These are phyloP conservation scores for Pythium sp. DNA, from an alignment of 352 stramenopile genomes.

Conservation along the genomic window DNA sequence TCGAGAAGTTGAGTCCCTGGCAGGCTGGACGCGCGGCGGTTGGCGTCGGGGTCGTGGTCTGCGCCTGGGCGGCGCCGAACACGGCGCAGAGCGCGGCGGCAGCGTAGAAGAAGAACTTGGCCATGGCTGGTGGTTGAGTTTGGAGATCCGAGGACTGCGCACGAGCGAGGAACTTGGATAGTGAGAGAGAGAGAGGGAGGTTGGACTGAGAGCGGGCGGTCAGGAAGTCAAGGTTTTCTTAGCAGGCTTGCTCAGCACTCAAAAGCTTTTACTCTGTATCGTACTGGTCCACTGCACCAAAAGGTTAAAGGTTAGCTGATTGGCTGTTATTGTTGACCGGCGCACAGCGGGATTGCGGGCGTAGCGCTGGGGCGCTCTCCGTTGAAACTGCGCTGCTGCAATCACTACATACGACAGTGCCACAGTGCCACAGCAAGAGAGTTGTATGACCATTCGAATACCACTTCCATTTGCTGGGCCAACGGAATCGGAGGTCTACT, in stretches of 20 bases:
- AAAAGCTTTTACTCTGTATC: background rate
- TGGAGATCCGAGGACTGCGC: background rate
- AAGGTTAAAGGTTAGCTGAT: background rate
- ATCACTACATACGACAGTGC: background rate
- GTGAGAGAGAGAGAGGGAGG: background rate
- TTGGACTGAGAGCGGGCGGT: background rate
- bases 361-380: background rate
- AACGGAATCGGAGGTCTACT: background rate
- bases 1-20: constrained; percentile 12
- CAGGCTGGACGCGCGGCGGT: background rate
- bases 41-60: background rate
- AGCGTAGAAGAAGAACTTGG: constrained; percentile 6
- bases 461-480: too few species aligned
- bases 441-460: too few species aligned
- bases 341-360: background rate
- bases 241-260: background rate
- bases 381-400: background rate
- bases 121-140: background rate
- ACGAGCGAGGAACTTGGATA: constrained; percentile 8
- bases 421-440: too few species aligned
- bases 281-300: too few species aligned
- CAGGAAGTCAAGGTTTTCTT: too few species aligned
- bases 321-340: background rate
- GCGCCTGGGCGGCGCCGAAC: constrained; percentile 1
- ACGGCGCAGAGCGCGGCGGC: constrained; percentile 1